Conservation (phyloP, 257 asterid species). For the Jacaranda mimosifolia region DNA sequence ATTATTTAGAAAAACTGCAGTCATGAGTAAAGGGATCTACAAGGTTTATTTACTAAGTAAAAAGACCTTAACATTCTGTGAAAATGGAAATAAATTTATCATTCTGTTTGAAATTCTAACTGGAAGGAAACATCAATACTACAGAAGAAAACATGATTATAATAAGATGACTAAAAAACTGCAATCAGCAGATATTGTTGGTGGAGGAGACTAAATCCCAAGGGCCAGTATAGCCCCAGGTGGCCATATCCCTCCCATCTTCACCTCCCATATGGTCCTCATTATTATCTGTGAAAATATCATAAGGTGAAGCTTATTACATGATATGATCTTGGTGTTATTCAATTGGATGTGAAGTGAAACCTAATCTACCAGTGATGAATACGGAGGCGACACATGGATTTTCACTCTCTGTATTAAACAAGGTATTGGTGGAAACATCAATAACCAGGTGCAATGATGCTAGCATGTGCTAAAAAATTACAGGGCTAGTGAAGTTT, state of each 20-base stretch:
- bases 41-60: not conserved
- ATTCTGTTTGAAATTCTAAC: not conserved
- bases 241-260: not conserved
- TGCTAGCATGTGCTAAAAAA: slow-evolving; percentile 6
- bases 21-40: not conserved
- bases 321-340: slow-evolving; percentile 13
- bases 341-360: slow-evolving; percentile 3
- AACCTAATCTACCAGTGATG: slow-evolving; percentile 3
- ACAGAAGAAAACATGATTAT: not conserved
- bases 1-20: not conserved
- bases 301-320: not conserved
- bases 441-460: not conserved
- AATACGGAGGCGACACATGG: not conserved
- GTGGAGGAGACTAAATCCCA: not conserved
- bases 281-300: not conserved
- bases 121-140: slow-evolving; percentile 1
- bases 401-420: not conserved
- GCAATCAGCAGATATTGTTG: not conserved
- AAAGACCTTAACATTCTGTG: not conserved
- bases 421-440: slow-evolving; percentile 10
- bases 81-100: not conserved
- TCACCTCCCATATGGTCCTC: not conserved
- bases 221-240: not conserved
- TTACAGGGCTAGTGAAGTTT: not conserved
- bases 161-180: too few relatives aligned